Conservation (phyloP, 345 rosid genomes). For the Jatropha curcas region DNA sequence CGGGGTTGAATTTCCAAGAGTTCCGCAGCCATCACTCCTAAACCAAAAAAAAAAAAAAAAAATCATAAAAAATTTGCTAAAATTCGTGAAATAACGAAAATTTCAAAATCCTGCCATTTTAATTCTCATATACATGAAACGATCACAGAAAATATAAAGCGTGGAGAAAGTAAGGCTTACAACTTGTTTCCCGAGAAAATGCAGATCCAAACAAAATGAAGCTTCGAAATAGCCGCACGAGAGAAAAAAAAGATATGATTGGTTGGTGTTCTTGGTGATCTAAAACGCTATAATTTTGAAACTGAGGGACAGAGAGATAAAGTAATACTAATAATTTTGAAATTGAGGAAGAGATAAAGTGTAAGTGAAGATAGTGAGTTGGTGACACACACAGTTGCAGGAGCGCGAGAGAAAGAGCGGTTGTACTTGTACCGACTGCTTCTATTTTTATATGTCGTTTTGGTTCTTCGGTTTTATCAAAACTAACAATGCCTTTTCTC, state of each 20-base stretch:
- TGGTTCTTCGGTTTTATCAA: not conserved
- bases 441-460: no score
- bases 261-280: not conserved
- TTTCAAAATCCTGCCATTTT: no score
- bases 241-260: not conserved
- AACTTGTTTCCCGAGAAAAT: not conserved
- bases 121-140: no score
- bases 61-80: no score
- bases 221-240: not conserved
- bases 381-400: no score
- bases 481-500: not conserved
- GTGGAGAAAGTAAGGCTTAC: not conserved
- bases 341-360: not conserved
- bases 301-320: not conserved
- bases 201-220: not conserved
- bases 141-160: no score
- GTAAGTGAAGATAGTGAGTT: not conserved
- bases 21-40: conserved; percentile 37
- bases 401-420: not conserved
- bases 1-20: conserved; percentile 49
- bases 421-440: not conserved
- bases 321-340: not conserved
- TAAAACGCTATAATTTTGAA: not conserved
- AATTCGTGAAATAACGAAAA: not conserved
- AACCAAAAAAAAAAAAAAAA: not conserved